Evolutionary conservation across 176 grass and related monocot species (phyloP).

Genomic region (Triticum timopheevii): DNA sequence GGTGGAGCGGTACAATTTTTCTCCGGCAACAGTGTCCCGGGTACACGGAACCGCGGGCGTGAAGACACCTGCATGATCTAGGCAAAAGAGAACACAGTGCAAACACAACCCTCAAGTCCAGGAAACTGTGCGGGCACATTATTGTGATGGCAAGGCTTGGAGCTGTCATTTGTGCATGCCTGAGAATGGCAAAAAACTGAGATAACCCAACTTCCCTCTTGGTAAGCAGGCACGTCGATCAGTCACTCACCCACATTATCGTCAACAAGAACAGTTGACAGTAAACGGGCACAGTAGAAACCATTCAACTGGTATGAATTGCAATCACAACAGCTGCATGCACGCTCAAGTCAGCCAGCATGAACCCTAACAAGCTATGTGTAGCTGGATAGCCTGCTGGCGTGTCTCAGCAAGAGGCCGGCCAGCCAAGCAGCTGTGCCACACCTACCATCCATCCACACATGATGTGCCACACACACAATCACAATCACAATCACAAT

Average conservation of each 20-base stretch:
- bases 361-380: slow-evolving; percentile 24
- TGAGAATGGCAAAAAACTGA: not conserved
- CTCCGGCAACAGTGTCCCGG: not conserved
- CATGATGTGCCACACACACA: slow-evolving; percentile 24
- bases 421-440: slow-evolving; percentile 8
- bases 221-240: not conserved
- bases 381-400: slow-evolving; percentile 6
- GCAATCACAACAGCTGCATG: slow-evolving; percentile 16
- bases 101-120: not conserved
- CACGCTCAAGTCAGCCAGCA: slow-evolving; percentile 5
- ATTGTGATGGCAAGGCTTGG: not conserved
- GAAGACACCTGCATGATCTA: not conserved
- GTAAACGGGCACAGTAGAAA: not conserved
- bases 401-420: slow-evolving; percentile 40
- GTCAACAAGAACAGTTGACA: not conserved
- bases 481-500: not conserved
- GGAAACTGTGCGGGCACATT: not conserved
- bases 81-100: not conserved
- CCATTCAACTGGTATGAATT: not conserved
- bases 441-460: slow-evolving; percentile 22
- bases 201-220: not conserved
- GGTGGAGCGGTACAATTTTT: not conserved
- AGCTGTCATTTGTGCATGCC: slow-evolving; percentile 27
- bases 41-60: not conserved
- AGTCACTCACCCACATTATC: not conserved